Evolutionary conservation across 225 moss, liverwort and hornwort genomes (phyloP).

Genomic region (Physcomitrium patens): DNA sequence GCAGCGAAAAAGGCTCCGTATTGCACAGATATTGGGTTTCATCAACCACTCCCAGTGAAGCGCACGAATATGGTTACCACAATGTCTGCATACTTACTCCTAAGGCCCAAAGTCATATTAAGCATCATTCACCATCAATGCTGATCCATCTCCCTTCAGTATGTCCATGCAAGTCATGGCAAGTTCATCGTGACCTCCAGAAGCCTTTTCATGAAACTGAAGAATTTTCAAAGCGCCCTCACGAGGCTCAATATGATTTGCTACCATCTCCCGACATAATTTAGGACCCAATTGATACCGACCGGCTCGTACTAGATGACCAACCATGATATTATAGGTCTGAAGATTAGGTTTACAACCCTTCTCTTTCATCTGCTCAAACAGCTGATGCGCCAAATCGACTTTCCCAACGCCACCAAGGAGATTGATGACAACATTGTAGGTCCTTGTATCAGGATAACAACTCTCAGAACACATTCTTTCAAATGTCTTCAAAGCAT

Average conservation of each 20-base stretch:
- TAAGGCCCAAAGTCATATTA: background rate
- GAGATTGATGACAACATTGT: constrained; percentile 44
- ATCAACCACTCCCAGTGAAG: background rate
- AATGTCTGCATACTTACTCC: background rate
- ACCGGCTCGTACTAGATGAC: constrained; percentile 41
- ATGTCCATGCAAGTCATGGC: constrained; percentile 28
- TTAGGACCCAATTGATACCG: constrained; percentile 34
- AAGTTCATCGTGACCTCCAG: constrained; percentile 39
- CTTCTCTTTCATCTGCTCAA: constrained; percentile 49
- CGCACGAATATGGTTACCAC: background rate
- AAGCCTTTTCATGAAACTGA: constrained; percentile 30
- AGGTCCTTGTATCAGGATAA: constrained; percentile 40
- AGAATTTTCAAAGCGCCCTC: constrained; percentile 43
- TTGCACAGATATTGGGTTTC: background rate
- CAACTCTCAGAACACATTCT: constrained; percentile 39
- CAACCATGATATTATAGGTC: constrained; percentile 46
- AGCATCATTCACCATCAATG: background rate
- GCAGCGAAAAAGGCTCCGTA: background rate
- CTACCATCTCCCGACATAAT: constrained; percentile 49
- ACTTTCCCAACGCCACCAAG: constrained; percentile 49
- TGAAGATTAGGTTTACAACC: constrained; percentile 36
- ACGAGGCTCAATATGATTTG: constrained; percentile 26
- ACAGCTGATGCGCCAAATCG: constrained; percentile 43
- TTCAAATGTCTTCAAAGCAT: constrained; percentile 49
- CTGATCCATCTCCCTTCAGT: constrained; percentile 28